Conservation (phyloP, 2,329 filamentous ascomycete species). For the Sporothrix schenckii region DNA sequence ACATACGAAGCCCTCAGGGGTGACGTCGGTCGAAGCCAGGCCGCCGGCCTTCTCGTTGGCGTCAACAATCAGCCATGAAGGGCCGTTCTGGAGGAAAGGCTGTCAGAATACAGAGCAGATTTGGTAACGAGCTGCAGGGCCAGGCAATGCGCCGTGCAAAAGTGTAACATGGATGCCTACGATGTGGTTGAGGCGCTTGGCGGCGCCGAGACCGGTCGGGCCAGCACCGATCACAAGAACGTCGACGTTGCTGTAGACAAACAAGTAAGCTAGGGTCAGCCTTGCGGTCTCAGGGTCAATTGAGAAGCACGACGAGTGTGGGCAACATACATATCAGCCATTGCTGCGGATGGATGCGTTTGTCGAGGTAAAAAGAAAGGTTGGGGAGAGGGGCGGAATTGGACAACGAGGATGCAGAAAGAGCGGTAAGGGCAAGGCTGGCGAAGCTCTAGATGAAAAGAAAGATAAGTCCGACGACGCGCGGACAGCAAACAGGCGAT, state of each 20-base stretch:
- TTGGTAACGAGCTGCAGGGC: background rate
- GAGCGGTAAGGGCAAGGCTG: slow-evolving; percentile 28
- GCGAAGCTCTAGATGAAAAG: slow-evolving; percentile 15
- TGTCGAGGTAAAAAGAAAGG: background rate
- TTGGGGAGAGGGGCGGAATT: slow-evolving; percentile 10
- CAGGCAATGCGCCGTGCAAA: background rate
- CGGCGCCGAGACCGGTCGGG: slow-evolving; percentile 94
- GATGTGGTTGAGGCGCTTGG: slow-evolving; percentile 95
- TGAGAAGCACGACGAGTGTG: background rate
- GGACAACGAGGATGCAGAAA: slow-evolving; percentile 4
- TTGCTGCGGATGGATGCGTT: slow-evolving; percentile 17
- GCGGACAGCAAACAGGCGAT: background rate
- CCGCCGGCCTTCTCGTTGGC: slow-evolving; percentile 89
- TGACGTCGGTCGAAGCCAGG: slow-evolving; percentile 92
- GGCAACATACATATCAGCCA: slow-evolving; percentile 31
- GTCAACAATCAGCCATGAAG: slow-evolving; percentile 96
- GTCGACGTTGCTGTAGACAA: slow-evolving; percentile 74
- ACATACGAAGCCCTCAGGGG: slow-evolving; percentile 95
- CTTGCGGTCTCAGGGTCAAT: background rate
- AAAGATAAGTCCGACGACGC: background rate
- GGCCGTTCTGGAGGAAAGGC: slow-evolving; percentile 65
- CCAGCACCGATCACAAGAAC: slow-evolving; percentile 97
- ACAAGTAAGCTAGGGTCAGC: background rate
- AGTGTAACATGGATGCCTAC: slow-evolving; percentile 56
- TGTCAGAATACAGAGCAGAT: slow-evolving; percentile 12